Evolutionary conservation across 108 stramenopile genomes (phyloP).

Genomic region (Conticribra weissflogii): DNA sequence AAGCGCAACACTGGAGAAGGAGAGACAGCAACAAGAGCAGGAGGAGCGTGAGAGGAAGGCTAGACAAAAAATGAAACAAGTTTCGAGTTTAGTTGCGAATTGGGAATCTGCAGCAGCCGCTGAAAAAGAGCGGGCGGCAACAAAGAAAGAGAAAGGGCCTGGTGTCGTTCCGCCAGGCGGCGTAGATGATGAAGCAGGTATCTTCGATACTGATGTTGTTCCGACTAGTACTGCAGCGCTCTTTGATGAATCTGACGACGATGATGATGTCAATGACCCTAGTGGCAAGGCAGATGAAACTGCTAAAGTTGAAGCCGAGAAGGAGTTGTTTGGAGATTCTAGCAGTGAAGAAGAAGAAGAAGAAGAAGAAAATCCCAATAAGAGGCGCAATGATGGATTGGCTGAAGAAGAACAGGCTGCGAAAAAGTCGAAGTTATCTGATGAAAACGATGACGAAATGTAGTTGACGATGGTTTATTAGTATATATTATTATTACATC

Average conservation of each 20-base stretch:
- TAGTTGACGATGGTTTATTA: too few relatives aligned
- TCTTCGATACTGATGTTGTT: constrained; percentile 53
- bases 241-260: constrained; percentile 72
- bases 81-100: constrained; percentile 59
- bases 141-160: constrained; percentile 52
- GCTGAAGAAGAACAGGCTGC: constrained; percentile 12
- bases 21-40: constrained; percentile 61
- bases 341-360: constrained; percentile 29
- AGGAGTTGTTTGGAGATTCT: constrained; percentile 77
- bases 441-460: constrained; percentile 1
- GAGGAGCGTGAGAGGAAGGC: constrained; percentile 80
- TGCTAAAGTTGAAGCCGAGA: constrained; percentile 50
- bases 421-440: constrained; percentile 10
- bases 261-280: constrained; percentile 48
- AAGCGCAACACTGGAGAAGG: constrained; percentile 47
- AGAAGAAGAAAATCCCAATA: constrained; percentile 13
- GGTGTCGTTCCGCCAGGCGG: constrained; percentile 39
- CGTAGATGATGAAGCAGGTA: constrained; percentile 56
- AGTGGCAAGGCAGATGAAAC: constrained; percentile 15
- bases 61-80: constrained; percentile 64
- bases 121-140: constrained; percentile 47
- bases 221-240: constrained; percentile 49
- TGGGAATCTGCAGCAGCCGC: constrained; percentile 72
- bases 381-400: constrained; percentile 8
- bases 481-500: too few relatives aligned